Base-by-base conservation (phyloP, 2,329 filamentous ascomycete species). In the Thielaviopsis euricoi region DNA sequence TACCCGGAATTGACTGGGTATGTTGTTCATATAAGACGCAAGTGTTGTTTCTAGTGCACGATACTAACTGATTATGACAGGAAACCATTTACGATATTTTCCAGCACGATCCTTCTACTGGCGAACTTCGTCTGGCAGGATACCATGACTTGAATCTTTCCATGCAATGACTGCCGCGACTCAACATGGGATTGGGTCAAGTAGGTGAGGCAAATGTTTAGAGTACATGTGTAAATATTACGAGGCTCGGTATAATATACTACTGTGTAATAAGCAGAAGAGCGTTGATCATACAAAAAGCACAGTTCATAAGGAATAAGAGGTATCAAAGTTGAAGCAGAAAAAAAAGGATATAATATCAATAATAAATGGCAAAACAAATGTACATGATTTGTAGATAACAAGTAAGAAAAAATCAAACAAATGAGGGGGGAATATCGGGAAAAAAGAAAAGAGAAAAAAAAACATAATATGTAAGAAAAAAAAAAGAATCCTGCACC, bases 61-160 rank as follows among this genome's bases (percentile, higher is more conserved):
- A 10, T 33, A 33, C 29, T 43, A n/a, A 43, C 37, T 17, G 17
- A 43, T 43, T 49, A 12, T 37, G n/a, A n/a, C n/a, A 71, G 70
- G 69, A 71, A 23, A 65, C 67, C 22, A 67, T 72, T 62, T 69
- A 68, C 58, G 60, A 64, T 7, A 65, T 72, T 2, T 73, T 72
- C 62, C 70, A 67, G 9, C 65, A 65, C 40, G 69, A 73, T 53
- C 70, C 70, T 3, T 67, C 66, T 55, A 72, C 70, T 9, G 71
- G 70, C 51, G 68, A 68, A 43, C 62, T 72, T 48, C 70, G 65
- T 37, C 66, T 72, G 15, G 67, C 68, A 7, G 70, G 68, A 4
- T 73, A 69, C 55, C 63, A 70, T 53, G 68, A 72, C 58, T 65
- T 67, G n/a, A 67, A 63, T 23, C 66, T 71, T 13, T 64, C 66